These are phyloP conservation scores for Teratosphaeria epicoccoides DNA, from an alignment of 2,329 filamentous ascomycete genomes.

Conservation along the genomic window DNA sequence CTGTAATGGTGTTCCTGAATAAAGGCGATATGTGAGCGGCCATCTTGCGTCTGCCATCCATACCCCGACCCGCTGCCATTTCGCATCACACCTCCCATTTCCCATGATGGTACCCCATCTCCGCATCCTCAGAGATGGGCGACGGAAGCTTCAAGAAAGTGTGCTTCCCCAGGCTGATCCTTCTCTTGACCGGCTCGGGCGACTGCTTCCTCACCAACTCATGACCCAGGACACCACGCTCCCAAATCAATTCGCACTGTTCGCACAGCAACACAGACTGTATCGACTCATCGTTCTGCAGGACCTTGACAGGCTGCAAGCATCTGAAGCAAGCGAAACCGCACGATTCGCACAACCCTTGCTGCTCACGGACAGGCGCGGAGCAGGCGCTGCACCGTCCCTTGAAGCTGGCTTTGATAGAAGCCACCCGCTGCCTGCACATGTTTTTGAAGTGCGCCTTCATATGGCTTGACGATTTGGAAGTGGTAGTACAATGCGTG, in stretches of 20 bases:
- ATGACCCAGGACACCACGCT: conserved; percentile 30
- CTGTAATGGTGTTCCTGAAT: too few relatives aligned
- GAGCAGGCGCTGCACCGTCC: conserved; percentile 8
- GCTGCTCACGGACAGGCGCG: conserved; percentile 11
- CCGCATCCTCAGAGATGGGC: background rate
- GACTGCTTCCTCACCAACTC: conserved; percentile 14
- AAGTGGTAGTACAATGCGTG: conserved; percentile 21
- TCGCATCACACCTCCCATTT: background rate
- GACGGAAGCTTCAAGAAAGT: conserved; percentile 1
- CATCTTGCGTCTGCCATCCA: too few relatives aligned
- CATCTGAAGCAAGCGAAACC: conserved; percentile 35
- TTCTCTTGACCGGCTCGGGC: background rate
- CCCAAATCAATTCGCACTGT: conserved; percentile 26
- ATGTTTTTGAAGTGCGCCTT: background rate
- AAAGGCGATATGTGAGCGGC: too few relatives aligned
- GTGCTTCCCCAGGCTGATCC: conserved; percentile 1
- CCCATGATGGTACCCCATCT: conserved; percentile 5
- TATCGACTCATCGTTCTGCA: background rate
- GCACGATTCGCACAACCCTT: conserved; percentile 30
- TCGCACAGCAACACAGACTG: conserved; percentile 16
- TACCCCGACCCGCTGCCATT: too few relatives aligned
- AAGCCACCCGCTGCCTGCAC: conserved; percentile 7
- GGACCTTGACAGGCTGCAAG: conserved; percentile 7
- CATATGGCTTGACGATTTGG: conserved; percentile 14
- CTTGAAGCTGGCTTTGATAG: conserved; percentile 3